A percentile compares a stretch with the other conserved stretches of the same genome.
Evolutionary conservation across 164 flowering plant genomes (phyloP).

Genomic region (Euptelea pleiosperma): DNA sequence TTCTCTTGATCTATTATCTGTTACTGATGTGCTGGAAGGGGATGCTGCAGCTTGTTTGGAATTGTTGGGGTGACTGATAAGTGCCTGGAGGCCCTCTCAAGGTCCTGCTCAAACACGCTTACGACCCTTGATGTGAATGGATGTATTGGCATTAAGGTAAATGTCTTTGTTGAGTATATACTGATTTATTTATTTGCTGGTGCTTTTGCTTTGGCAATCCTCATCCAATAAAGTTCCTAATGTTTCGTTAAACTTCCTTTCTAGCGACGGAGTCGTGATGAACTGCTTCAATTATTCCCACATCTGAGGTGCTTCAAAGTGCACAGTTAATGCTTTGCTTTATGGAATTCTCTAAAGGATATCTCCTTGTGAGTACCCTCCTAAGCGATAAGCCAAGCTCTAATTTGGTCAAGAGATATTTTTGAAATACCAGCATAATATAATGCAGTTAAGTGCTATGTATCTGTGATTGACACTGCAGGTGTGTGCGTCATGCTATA

Average conservation of each 20-base stretch:
- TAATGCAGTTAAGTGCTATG: too few species aligned
- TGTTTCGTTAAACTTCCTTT: slow-evolving; percentile 11
- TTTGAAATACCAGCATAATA: too few species aligned
- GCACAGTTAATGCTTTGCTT: slow-evolving; percentile 52
- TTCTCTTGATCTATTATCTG: not conserved
- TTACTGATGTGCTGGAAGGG: slow-evolving; percentile 10
- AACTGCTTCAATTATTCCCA: slow-evolving; percentile 70
- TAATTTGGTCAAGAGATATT: too few species aligned
- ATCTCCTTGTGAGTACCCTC: slow-evolving; percentile 3
- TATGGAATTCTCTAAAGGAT: not conserved
- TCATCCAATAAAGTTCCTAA: not conserved
- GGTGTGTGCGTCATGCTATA: too few species aligned
- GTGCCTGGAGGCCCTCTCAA: slow-evolving; percentile 75
- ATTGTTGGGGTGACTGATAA: slow-evolving; percentile 83
- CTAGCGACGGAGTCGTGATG: slow-evolving; percentile 67
- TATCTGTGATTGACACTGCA: too few species aligned
- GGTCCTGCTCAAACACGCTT: slow-evolving; percentile 51
- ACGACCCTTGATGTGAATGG: slow-evolving; percentile 96
- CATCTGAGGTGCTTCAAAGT: slow-evolving; percentile 73
- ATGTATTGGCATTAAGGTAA: slow-evolving; percentile 83
- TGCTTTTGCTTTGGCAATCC: not conserved
- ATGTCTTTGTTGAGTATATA: not conserved
- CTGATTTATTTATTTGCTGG: not conserved
- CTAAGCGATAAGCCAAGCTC: not conserved
- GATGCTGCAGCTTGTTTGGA: slow-evolving; percentile 78